Percentiles rank a stretch among this genome's conserved stretches.
phyloP scores from a whole-genome alignment of 2,329 filamentous ascomycete species.

The Stemphylium lycopersici region DNA sequence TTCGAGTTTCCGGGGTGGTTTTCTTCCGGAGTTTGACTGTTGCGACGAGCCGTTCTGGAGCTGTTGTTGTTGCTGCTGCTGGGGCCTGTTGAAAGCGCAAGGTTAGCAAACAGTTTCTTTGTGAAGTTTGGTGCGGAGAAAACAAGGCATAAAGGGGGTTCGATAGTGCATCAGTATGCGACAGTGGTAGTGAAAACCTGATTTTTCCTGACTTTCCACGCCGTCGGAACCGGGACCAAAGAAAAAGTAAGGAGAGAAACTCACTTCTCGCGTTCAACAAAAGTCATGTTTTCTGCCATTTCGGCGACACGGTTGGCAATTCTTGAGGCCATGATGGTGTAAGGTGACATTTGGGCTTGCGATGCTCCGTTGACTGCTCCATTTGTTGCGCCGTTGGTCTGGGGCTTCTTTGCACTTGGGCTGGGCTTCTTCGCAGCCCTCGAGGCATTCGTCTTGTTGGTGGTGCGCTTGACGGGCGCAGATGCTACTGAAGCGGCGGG shows the following conservation, averaged over 20 bases:
- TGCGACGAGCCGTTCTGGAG: conserved; percentile 30
- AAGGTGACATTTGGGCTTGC: conserved; percentile 49
- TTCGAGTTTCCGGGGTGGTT: conserved; percentile 57
- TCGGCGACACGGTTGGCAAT: conserved; percentile 60
- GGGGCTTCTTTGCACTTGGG: conserved; percentile 25
- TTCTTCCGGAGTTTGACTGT: conserved; percentile 39
- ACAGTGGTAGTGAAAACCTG: too few relatives aligned
- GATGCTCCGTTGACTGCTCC: conserved; percentile 36
- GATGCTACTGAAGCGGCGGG: conserved; percentile 44
- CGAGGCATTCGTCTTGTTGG: conserved; percentile 39
- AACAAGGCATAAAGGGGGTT: too few relatives aligned
- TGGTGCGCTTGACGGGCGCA: conserved; percentile 41
- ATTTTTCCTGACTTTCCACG: conserved; percentile 3
- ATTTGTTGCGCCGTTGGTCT: conserved; percentile 35
- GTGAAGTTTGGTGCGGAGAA: neutral
- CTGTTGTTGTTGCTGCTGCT: conserved; percentile 18
- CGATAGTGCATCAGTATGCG: too few relatives aligned
- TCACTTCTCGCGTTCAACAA: conserved; percentile 54
- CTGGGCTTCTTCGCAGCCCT: conserved; percentile 37
- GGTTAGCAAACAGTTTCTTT: conserved; percentile 16
- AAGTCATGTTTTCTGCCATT: conserved; percentile 60
- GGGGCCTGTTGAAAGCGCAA: conserved; percentile 22
- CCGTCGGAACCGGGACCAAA: conserved; percentile 16
- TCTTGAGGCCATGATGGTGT: conserved; percentile 58
- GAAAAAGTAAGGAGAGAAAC: conserved; percentile 9